Evolutionary conservation across 768 basidiomycete genomes (phyloP).

Genomic region (Leccinum aurantiacum): DNA sequence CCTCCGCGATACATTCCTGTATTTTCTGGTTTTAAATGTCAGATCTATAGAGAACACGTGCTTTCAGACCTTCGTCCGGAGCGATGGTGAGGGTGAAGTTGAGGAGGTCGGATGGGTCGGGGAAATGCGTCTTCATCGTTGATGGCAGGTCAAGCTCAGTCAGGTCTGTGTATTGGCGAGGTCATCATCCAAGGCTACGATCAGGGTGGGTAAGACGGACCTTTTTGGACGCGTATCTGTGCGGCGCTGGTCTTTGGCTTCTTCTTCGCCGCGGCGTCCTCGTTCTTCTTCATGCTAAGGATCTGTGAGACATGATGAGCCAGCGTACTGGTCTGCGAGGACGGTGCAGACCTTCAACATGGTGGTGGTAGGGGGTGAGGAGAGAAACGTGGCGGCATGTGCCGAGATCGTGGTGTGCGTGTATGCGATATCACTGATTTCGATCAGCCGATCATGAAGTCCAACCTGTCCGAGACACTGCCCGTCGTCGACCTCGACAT

Average conservation of each 20-base stretch:
- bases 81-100: slow-evolving; percentile 95
- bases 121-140: slow-evolving; percentile 95
- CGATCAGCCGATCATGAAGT: slow-evolving; percentile 23
- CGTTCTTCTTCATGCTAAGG: slow-evolving; percentile 99
- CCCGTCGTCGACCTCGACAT: slow-evolving; percentile 79
- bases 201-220: slow-evolving; percentile 38
- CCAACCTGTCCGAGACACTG: slow-evolving; percentile 50
- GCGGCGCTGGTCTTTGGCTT: slow-evolving; percentile 98
- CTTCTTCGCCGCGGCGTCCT: slow-evolving; percentile 96
- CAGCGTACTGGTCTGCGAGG: slow-evolving; percentile 1
- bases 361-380: slow-evolving; percentile 20
- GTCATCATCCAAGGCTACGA: slow-evolving; percentile 7
- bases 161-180: slow-evolving; percentile 56
- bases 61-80: slow-evolving; percentile 85
- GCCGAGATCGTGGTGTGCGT: slow-evolving; percentile 19
- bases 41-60: neutral
- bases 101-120: slow-evolving; percentile 90
- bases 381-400: slow-evolving; percentile 31
- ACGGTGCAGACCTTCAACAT: slow-evolving; percentile 45
- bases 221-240: slow-evolving; percentile 99
- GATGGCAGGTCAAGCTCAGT: slow-evolving; percentile 95
- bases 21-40: slow-evolving; percentile 3
- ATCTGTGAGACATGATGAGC: slow-evolving; percentile 55
- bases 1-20: slow-evolving; percentile 98
- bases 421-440: neutral